phyloP scores from a whole-genome alignment of 345 rosid genomes.

The Alliaria petiolata region DNA sequence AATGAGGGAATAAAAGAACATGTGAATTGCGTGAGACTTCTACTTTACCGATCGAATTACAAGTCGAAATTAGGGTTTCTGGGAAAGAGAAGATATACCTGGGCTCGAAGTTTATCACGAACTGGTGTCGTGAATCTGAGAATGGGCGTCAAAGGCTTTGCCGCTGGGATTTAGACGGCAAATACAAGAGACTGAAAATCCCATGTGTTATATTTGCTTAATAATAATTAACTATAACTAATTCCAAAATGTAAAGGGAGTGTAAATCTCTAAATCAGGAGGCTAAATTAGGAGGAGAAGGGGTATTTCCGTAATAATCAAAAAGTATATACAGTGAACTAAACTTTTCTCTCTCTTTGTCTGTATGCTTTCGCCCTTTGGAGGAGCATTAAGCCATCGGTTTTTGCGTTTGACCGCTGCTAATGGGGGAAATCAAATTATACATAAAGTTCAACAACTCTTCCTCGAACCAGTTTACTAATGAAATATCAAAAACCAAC shows the following conservation, averaged over 20 bases:
- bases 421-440: not conserved
- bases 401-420: slow-evolving; percentile 2
- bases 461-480: not conserved
- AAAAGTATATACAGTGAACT: not conserved
- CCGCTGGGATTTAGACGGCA: slow-evolving; percentile 10
- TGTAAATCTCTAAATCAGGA: not conserved
- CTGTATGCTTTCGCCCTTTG: not conserved
- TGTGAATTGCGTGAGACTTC: slow-evolving; percentile 23
- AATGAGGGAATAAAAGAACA: not conserved
- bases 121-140: slow-evolving; percentile 31
- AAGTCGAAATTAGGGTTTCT: not conserved
- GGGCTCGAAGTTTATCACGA: slow-evolving; percentile 13
- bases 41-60: slow-evolving; percentile 3
- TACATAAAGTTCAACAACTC: slow-evolving; percentile 10
- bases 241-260: not conserved
- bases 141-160: slow-evolving; percentile 13
- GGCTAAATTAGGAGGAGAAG: not conserved
- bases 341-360: not conserved
- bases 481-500: slow-evolving; percentile 1
- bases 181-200: slow-evolving; percentile 17
- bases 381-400: not conserved
- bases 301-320: slow-evolving; percentile 18
- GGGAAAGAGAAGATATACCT: slow-evolving; percentile 16
- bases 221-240: not conserved
- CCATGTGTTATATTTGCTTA: slow-evolving; percentile 12